A percentile compares a stretch with the other conserved stretches of the same genome.
These are phyloP conservation scores for Mucor irregularis DNA, from an alignment of 371 early-diverging fungal species.

Conservation along the genomic window DNA sequence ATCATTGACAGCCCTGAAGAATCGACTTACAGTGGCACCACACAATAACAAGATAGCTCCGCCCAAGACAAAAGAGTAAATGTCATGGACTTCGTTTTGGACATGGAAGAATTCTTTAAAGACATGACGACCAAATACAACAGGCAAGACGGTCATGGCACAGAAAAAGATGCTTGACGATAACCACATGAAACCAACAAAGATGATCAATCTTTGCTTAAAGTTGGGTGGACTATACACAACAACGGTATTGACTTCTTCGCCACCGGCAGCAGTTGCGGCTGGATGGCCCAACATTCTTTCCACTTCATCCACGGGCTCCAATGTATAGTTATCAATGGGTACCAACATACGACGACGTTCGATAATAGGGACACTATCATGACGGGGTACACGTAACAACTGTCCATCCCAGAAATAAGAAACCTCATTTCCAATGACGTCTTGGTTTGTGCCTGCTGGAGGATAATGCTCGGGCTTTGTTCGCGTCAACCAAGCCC, in stretches of 20 bases:
- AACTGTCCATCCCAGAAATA: conserved; percentile 16
- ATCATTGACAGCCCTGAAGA: conserved; percentile 1
- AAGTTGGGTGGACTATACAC: conserved; percentile 74
- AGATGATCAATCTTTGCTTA: conserved; percentile 45
- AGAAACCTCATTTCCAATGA: conserved; percentile 53
- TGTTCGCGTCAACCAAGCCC: conserved; percentile 8
- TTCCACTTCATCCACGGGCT: conserved; percentile 21
- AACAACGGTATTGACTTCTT: conserved; percentile 48
- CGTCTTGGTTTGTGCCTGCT: conserved; percentile 51
- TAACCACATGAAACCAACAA: conserved; percentile 59
- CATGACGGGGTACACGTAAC: conserved; percentile 63
- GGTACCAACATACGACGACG: conserved; percentile 22
- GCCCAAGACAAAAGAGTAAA: conserved; percentile 49
- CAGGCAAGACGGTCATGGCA: conserved; percentile 38
- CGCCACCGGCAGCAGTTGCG: conserved; percentile 35
- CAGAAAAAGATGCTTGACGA: conserved; percentile 41
- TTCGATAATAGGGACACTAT: conserved; percentile 15
- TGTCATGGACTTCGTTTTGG: conserved; percentile 50
- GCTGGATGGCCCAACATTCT: conserved; percentile 65
- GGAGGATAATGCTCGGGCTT: conserved; percentile 5
- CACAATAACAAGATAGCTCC: conserved; percentile 14
- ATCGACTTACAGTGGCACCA: neutral
- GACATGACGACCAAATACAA: conserved; percentile 48
- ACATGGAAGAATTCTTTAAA: conserved; percentile 24
- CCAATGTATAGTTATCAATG: neutral